Evolutionary conservation across 768 basidiomycete genomes (phyloP), one percentile per base, ranked within the genome.

Genomic region (Porphyrellus cyaneotinctus): DNA sequence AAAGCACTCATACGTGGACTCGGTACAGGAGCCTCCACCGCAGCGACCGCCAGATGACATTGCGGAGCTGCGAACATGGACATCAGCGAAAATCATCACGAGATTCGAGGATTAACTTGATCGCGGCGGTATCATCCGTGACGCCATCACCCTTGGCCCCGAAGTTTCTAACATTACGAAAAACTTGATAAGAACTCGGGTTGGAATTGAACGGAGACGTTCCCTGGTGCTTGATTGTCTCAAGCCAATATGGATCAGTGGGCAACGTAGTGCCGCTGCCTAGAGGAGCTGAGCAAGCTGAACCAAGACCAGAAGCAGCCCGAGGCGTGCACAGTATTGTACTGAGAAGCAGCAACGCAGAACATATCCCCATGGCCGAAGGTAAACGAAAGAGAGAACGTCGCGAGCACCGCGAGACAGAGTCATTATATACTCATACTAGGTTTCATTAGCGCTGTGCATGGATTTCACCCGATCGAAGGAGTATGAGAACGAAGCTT

Each of bases 91-190:
- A 44, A 32, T 32, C 9, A 1, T 44, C 23, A 6, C 2, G 0
- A 51, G 5, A 36, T 3, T 51, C 22, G 35, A 52, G 6, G 38
- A 37, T 48, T 17, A 47, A 84, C 85, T 86, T 88, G 65, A 88
- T 88, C 2, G 88, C 87, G 22, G 70, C 77, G 7, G 88, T 88
- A 57, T 91, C 89, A 60, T 91, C 88, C 6, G 82, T 78, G 2
- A 81, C 69, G 49, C 88, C 88, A 67, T 87, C 80, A n/a, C 74
- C 75, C 47, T 65, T 72, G 46, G 81, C 81, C 47, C 81, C 75
- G 53, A 72, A 78, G 49, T 76, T 74, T 54, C 85, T 88, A 43
- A 91, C 88, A 60, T 89, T 90, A 36, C 88, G 78, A 67, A 87
- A 89, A 14, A 89, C 85, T 44, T 81, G 72, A 64, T 89, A 91